A percentile compares a stretch with the other conserved stretches of the same genome.
These are phyloP conservation scores for Aureobasidium pullulans DNA, from an alignment of 2,329 filamentous ascomycete genomes.

Conservation along the genomic window DNA sequence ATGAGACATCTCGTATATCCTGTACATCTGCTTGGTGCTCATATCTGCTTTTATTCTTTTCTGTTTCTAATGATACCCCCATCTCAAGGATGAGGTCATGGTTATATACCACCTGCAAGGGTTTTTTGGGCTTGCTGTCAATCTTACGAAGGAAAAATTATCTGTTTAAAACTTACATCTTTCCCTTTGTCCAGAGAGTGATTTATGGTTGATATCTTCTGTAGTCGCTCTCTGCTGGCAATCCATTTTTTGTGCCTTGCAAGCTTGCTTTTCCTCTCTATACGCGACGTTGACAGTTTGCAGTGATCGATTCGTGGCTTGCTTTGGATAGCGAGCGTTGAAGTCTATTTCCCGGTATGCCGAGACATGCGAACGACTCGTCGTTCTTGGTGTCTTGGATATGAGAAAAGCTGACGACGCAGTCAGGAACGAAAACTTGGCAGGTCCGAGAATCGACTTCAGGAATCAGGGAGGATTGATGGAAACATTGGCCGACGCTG, in stretches of 20 bases:
- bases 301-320: background rate
- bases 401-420: too few species aligned
- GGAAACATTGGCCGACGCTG: too few species aligned
- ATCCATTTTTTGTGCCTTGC: constrained; percentile 6
- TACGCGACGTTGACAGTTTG: background rate
- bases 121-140: constrained; percentile 14
- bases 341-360: too few species aligned
- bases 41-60: background rate
- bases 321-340: too few species aligned
- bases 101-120: background rate
- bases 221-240: background rate
- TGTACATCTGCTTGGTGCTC: background rate
- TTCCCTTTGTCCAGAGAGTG: background rate
- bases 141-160: background rate
- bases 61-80: constrained; percentile 8
- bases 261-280: background rate
- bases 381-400: too few species aligned
- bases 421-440: too few species aligned
- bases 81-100: constrained; percentile 1
- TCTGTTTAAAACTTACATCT: background rate
- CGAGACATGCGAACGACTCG: too few species aligned
- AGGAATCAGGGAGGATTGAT: too few species aligned
- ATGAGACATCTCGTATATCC: background rate
- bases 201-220: background rate
- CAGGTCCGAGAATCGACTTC: too few species aligned